Percentiles rank a stretch among this genome's conserved stretches.
phyloP scores from a whole-genome alignment of 164 flowering plant genomes.

The Berberis vulgaris region DNA sequence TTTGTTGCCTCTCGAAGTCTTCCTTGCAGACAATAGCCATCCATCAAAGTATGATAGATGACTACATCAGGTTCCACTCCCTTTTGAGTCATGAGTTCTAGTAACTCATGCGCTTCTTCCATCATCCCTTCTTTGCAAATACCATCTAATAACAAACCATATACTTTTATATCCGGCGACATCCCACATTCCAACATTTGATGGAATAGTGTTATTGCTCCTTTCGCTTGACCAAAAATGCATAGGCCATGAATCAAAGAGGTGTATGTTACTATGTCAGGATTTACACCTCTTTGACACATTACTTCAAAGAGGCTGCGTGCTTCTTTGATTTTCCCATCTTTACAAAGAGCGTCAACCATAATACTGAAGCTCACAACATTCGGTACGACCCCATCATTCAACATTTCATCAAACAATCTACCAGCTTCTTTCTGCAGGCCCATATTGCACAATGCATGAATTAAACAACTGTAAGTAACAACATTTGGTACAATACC shows the following conservation, averaged over 20 bases:
- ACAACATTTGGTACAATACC: not conserved
- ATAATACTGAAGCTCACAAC: too few relatives aligned
- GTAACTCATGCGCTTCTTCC: constrained; percentile 7
- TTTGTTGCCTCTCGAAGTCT: too few relatives aligned
- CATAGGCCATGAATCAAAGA: constrained; percentile 2
- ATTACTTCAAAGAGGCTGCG: not conserved
- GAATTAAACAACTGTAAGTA: constrained; percentile 3
- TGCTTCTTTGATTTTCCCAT: constrained; percentile 1
- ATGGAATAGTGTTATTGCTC: not conserved
- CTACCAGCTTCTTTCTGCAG: constrained; percentile 1
- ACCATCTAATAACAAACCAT: too few relatives aligned
- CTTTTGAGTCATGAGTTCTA: constrained; percentile 2
- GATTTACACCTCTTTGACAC: constrained; percentile 1
- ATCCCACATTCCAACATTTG: not conserved
- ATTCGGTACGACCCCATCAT: not conserved
- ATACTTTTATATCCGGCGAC: not conserved
- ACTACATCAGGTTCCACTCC: not conserved
- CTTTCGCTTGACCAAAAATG: not conserved
- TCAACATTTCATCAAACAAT: constrained; percentile 3
- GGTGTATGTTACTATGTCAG: not conserved
- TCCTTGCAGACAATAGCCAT: too few relatives aligned
- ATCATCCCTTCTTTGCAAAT: not conserved
- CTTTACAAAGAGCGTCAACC: not conserved
- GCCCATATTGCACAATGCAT: not conserved
- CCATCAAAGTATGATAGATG: too few relatives aligned